Conservation (phyloP, 441 rosid species). For the Raphanus hybrid region DNA sequence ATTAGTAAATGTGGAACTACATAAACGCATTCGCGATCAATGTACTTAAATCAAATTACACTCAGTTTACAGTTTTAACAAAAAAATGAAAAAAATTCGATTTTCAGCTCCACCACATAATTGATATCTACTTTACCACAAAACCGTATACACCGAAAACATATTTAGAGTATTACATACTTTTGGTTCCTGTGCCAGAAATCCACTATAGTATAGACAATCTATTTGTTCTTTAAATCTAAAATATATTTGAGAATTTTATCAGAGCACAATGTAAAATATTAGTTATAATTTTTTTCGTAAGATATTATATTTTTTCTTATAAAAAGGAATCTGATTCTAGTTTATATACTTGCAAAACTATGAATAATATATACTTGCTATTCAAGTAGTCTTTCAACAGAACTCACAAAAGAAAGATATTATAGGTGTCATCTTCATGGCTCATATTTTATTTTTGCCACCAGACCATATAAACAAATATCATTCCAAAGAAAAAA, state of each 20-base stretch:
- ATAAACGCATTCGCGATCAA: no score
- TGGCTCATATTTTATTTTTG: neutral
- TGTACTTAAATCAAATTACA: no score
- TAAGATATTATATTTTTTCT: no score
- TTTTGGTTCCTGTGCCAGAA: neutral
- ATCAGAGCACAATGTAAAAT: no score
- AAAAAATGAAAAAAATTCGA: no score
- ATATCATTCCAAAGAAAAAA: no score
- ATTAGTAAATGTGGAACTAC: no score
- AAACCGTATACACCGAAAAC: neutral
- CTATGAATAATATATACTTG: neutral
- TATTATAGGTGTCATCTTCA: neutral
- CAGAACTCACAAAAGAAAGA: neutral
- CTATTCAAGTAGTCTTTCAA: neutral
- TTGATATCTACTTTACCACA: neutral
- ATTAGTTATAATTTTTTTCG: no score
- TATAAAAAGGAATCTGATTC: neutral
- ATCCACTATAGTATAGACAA: neutral
- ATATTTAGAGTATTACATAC: neutral
- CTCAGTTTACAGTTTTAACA: neutral
- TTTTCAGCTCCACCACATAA: no score
- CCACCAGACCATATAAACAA: no score
- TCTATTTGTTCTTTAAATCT: neutral
- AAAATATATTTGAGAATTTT: neutral
- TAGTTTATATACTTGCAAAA: no score